phyloP scores from a whole-genome alignment of 1,139 yeast genomes.

The Geotrichum cucujoidarum region DNA sequence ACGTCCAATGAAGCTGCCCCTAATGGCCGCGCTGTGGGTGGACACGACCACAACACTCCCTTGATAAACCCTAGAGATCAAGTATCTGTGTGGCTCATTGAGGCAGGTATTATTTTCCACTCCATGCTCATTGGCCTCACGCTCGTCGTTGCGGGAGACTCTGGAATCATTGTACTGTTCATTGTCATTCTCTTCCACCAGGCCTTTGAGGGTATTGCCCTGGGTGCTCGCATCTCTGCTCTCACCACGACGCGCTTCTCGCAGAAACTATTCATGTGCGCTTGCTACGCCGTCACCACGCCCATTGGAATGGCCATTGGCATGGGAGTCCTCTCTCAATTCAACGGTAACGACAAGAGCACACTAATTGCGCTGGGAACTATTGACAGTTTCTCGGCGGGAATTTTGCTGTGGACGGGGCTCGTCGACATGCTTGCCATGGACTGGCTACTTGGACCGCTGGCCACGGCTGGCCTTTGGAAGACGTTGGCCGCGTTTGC shows the following conservation, averaged over 20 bases:
- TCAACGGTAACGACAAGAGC: conserved; percentile 49
- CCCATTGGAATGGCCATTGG: conserved; percentile 85
- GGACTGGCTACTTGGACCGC: conserved; percentile 45
- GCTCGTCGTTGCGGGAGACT: conserved; percentile 65
- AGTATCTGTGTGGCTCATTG: conserved; percentile 54
- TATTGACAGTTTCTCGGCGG: conserved; percentile 74
- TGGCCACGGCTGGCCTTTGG: conserved; percentile 29
- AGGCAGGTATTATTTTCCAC: conserved; percentile 76
- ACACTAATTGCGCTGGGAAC: conserved; percentile 67
- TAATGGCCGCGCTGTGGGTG: conserved; percentile 7
- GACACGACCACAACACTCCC: conserved; percentile 18
- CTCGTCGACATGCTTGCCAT: conserved; percentile 80
- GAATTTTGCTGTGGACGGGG: conserved; percentile 76
- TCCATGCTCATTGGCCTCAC: conserved; percentile 74
- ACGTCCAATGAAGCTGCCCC: conserved; percentile 6
- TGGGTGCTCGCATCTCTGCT: conserved; percentile 71
- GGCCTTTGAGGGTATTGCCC: conserved; percentile 84
- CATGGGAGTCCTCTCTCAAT: conserved; percentile 64
- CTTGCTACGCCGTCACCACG: conserved; percentile 58
- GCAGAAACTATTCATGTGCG: conserved; percentile 32
- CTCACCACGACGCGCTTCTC: conserved; percentile 2
- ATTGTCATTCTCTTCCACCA: conserved; percentile 85
- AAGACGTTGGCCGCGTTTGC: conserved; percentile 30
- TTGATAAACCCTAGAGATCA: conserved; percentile 20
- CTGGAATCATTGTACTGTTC: conserved; percentile 61